These are phyloP conservation scores for Lasiodiplodia theobromae DNA, from an alignment of 2,329 filamentous ascomycete genomes.

Conservation along the genomic window DNA sequence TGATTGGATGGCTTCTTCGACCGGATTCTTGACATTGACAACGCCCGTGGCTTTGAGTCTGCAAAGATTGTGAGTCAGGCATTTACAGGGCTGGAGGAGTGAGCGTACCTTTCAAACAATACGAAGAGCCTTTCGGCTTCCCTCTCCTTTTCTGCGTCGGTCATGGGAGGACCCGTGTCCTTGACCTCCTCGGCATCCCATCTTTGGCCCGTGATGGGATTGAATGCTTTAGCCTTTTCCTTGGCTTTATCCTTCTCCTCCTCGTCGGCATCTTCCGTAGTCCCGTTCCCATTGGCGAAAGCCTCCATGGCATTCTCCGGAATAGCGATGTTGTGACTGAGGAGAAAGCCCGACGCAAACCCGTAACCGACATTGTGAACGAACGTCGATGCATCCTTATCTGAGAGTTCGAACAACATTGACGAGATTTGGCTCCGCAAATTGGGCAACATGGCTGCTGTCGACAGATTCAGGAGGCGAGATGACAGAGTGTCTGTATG, in stretches of 20 bases:
- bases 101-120: conserved; percentile 78
- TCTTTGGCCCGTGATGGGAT: conserved; percentile 88
- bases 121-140: conserved; percentile 92
- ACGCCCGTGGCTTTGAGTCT: conserved; percentile 77
- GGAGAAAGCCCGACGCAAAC: conserved; percentile 87
- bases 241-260: conserved; percentile 33
- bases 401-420: conserved; percentile 86
- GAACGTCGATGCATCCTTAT: conserved; percentile 78
- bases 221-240: conserved; percentile 58
- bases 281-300: conserved; percentile 44
- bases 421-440: conserved; percentile 77
- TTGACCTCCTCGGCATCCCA: conserved; percentile 68
- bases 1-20: conserved; percentile 71
- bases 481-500: conserved; percentile 76
- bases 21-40: conserved; percentile 79
- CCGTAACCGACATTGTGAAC: conserved; percentile 95
- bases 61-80: conserved; percentile 28
- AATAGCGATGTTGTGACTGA: conserved; percentile 81
- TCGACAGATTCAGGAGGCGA: conserved; percentile 78
- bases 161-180: conserved; percentile 75
- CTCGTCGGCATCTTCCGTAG: not conserved
- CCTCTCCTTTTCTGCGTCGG: conserved; percentile 85
- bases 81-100: too few relatives aligned
- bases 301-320: conserved; percentile 70
- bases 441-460: conserved; percentile 73